phyloP scores from a whole-genome alignment of 2,329 filamentous ascomycete species.

The Raffaelea deltoideospora region DNA sequence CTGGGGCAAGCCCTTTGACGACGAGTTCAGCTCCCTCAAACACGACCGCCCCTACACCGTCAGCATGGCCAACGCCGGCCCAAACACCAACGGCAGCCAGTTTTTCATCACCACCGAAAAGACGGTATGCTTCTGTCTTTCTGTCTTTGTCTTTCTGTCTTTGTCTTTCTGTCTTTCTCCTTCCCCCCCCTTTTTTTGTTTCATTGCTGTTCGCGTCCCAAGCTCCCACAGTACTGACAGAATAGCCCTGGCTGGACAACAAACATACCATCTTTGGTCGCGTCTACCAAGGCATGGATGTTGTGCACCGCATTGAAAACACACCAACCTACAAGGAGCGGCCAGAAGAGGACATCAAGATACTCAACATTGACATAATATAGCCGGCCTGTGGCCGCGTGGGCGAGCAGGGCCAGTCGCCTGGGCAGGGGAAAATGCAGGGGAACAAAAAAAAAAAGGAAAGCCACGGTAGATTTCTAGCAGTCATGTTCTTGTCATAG shows the following conservation, averaged over 20 bases:
- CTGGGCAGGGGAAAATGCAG: no score
- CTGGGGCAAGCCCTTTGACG: conserved; percentile 83
- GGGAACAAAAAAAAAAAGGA: no score
- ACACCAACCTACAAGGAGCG: conserved; percentile 76
- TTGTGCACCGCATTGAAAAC: conserved; percentile 93
- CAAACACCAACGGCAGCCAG: conserved; percentile 88
- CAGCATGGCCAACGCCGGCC: conserved; percentile 95
- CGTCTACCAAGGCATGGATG: conserved; percentile 78
- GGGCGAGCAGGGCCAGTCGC: no score
- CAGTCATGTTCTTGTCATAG: no score
- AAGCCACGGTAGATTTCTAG: no score
- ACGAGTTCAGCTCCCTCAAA: conserved; percentile 81
- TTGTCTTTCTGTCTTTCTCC: background rate
- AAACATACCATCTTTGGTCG: conserved; percentile 96
- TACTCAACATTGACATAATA: conserved; percentile 65
- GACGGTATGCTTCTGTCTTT: conserved; percentile 41
- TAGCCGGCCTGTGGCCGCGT: conserved; percentile 14
- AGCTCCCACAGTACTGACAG: background rate
- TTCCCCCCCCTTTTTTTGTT: background rate
- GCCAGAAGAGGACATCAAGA: conserved; percentile 94
- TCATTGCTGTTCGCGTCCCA: background rate
- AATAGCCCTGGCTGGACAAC: conserved; percentile 74
- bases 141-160: background rate
- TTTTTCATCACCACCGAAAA: conserved; percentile 99
- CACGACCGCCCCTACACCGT: conserved; percentile 95